Conservation (phyloP, 208 protist species). For the Leishmania turanica region DNA sequence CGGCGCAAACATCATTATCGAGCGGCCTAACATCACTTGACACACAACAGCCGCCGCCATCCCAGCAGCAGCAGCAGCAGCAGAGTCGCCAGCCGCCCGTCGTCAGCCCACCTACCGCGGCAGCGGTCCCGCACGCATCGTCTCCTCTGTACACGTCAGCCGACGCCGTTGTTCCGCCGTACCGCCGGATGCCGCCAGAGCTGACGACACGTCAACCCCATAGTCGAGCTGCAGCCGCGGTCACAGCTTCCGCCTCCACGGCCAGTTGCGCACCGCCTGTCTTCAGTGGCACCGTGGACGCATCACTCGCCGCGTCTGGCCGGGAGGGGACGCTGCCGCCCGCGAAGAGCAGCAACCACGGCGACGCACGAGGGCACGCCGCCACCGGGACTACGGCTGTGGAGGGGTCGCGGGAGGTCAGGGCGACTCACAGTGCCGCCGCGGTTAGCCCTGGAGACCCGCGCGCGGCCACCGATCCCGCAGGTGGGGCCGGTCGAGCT, state of each 20-base stretch:
- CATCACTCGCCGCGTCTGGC: background rate
- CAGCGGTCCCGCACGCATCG: constrained; percentile 4
- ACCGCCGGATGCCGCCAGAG: constrained; percentile 30
- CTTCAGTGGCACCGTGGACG: background rate
- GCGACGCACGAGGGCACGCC: background rate
- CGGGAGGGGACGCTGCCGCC: constrained; percentile 28
- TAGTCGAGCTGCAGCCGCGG: constrained; percentile 4
- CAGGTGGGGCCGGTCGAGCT: background rate
- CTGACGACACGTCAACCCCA: constrained; percentile 12
- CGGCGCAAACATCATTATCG: constrained; percentile 10
- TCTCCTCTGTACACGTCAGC: constrained; percentile 8
- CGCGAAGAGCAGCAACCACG: constrained; percentile 4
- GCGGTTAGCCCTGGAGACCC: background rate
- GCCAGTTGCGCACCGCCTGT: background rate
- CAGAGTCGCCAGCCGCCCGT: constrained; percentile 30
- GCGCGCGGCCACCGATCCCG: constrained; percentile 7
- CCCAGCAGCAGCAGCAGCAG: constrained; percentile 4
- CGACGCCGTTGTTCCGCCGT: constrained; percentile 39
- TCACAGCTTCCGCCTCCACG: background rate
- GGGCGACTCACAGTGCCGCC: background rate
- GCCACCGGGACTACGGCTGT: background rate
- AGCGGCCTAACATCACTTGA: constrained; percentile 13
- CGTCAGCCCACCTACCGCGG: constrained; percentile 26
- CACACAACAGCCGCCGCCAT: constrained; percentile 3
- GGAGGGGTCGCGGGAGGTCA: constrained; percentile 1